Evolutionary conservation across 1,139 yeast genomes (phyloP).

Genomic region (Meyerozyma guilliermondii): DNA sequence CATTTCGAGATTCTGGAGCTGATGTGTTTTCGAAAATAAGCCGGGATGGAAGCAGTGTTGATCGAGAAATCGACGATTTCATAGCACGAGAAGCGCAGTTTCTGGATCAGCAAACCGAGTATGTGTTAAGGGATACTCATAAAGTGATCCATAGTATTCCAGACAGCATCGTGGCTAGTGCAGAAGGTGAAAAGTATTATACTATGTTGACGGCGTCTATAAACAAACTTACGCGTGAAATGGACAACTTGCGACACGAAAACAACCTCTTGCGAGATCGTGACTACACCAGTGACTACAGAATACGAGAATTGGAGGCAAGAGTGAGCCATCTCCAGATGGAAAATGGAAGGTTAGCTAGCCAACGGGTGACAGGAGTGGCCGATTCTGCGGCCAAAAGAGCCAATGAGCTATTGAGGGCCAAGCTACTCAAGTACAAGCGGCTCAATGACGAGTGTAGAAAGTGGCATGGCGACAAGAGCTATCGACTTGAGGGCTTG

Average conservation of each 20-base stretch:
- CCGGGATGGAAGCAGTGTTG: constrained; percentile 1
- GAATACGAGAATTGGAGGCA: constrained; percentile 1
- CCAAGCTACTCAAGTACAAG: constrained; percentile 32
- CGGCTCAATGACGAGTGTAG: constrained; percentile 19
- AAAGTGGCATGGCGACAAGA: constrained; percentile 5
- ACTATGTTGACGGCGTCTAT: constrained; percentile 19
- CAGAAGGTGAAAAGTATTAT: constrained; percentile 24
- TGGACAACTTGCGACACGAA: constrained; percentile 17
- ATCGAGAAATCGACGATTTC: constrained; percentile 3
- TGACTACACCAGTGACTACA: not conserved
- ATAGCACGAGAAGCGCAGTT: not conserved
- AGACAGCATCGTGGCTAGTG: constrained; percentile 14
- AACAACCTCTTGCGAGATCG: constrained; percentile 2
- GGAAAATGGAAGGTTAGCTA: constrained; percentile 13
- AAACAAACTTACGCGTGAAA: constrained; percentile 17
- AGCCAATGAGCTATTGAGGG: constrained; percentile 28
- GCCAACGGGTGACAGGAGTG: constrained; percentile 11
- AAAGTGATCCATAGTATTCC: constrained; percentile 22
- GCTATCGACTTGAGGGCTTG: not conserved
- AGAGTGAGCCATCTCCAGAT: constrained; percentile 3
- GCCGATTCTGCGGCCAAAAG: constrained; percentile 9
- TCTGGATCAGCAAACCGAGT: constrained; percentile 15
- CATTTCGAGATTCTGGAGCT: constrained; percentile 2
- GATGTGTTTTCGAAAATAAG: not conserved
- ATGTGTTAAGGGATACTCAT: constrained; percentile 27